A percentile compares a stretch with the other conserved stretches of the same genome.
Conservation (phyloP, 148 eudicot species). For the Rhododendron kiyosumense region DNA sequence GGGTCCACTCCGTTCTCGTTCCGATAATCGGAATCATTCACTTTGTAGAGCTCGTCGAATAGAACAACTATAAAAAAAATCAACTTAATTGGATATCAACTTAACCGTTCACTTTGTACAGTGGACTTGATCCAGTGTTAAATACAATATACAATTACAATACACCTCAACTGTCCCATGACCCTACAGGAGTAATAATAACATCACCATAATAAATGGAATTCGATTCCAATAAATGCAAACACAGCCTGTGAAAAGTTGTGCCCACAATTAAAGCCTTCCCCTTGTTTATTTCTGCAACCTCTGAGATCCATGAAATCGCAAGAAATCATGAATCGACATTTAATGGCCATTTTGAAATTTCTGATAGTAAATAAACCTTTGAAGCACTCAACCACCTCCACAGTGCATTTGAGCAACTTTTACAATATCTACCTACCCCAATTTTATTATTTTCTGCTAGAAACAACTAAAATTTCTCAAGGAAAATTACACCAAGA, state of each 20-base stretch:
- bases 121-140: too few species aligned
- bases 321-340: not conserved
- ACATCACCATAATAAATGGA: not conserved
- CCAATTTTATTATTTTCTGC: not conserved
- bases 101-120: too few species aligned
- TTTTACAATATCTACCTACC: not conserved
- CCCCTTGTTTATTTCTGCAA: not conserved
- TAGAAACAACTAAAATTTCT: not conserved
- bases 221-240: slow-evolving; percentile 11
- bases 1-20: too few species aligned
- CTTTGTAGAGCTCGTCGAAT: too few species aligned
- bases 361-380: not conserved
- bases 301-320: not conserved
- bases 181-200: not conserved
- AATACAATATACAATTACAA: too few species aligned
- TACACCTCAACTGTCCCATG: not conserved
- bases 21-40: too few species aligned
- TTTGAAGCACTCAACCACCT: not conserved
- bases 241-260: slow-evolving; percentile 5
- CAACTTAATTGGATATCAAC: too few species aligned
- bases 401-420: not conserved
- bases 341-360: not conserved
- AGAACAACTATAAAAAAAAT: too few species aligned
- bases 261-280: not conserved
- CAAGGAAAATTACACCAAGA: not conserved